A percentile compares a stretch with the other conserved stretches of the same genome.
Conservation (phyloP, 1,284 basidiomycete genomes). For the Trichosporon ovoides region DNA sequence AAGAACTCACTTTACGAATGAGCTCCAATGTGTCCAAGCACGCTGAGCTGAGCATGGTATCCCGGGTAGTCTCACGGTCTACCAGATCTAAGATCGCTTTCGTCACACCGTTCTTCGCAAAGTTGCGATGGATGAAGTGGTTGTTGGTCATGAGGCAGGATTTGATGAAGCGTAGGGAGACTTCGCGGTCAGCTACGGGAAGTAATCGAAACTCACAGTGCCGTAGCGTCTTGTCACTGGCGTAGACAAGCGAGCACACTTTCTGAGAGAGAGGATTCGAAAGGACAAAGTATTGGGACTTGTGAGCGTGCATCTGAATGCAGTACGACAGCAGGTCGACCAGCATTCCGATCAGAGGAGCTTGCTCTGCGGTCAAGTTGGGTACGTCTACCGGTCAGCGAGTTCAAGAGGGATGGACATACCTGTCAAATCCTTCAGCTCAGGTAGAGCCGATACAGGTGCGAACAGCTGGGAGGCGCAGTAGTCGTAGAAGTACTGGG, state of each 20-base stretch:
- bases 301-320: slow-evolving; percentile 78
- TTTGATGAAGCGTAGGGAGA: slow-evolving; percentile 85
- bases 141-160: slow-evolving; percentile 79
- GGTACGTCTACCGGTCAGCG: not conserved
- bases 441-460: slow-evolving; percentile 71
- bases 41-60: slow-evolving; percentile 88
- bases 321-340: slow-evolving; percentile 89
- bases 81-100: slow-evolving; percentile 78
- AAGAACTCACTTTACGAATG: slow-evolving; percentile 65
- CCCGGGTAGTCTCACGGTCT: slow-evolving; percentile 70
- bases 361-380: slow-evolving; percentile 22
- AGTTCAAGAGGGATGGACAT: not conserved
- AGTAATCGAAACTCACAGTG: slow-evolving; percentile 57
- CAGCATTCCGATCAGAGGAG: slow-evolving; percentile 71
- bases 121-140: slow-evolving; percentile 73
- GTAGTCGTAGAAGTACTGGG: slow-evolving; percentile 82
- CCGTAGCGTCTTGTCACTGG: slow-evolving; percentile 83
- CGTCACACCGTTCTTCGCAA: slow-evolving; percentile 79
- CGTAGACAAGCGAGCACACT: slow-evolving; percentile 70
- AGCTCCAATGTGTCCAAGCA: slow-evolving; percentile 93
- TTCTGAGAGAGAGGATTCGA: slow-evolving; percentile 67
- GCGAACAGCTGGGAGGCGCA: slow-evolving; percentile 69
- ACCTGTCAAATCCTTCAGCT: slow-evolving; percentile 37
- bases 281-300: slow-evolving; percentile 84
- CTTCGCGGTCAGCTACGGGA: slow-evolving; percentile 51